Evolutionary conservation across 306 rosid genomes (phyloP).

Genomic region (Acacia crassicarpa): DNA sequence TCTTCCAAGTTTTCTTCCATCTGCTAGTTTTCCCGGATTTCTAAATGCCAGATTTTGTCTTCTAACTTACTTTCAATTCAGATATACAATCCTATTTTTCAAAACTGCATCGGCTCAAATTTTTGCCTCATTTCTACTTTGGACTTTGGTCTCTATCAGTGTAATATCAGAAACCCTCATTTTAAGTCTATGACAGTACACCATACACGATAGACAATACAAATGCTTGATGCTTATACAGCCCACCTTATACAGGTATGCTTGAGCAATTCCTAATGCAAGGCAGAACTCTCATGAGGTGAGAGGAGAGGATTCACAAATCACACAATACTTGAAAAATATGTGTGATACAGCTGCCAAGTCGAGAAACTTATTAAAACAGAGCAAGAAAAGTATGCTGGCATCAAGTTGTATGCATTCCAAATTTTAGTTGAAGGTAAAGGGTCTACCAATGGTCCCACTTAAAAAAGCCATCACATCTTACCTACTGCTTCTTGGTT

Average conservation of each 20-base stretch:
- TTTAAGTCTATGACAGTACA: conserved; percentile 2
- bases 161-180: not conserved
- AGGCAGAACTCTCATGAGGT: not conserved
- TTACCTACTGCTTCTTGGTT: conserved; percentile 94
- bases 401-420: not conserved
- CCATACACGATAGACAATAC: not conserved
- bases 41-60: not conserved
- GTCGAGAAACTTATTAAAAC: not conserved
- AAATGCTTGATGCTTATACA: conserved; percentile 4
- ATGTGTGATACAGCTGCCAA: not conserved
- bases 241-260: conserved; percentile 1
- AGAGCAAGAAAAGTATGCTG: not conserved
- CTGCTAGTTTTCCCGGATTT: not conserved
- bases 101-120: not conserved
- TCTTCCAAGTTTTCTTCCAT: not conserved
- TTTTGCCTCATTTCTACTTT: not conserved
- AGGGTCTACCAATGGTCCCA: not conserved
- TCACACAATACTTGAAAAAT: conserved; percentile 5
- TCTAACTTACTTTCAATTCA: not conserved
- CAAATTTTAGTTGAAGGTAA: not conserved
- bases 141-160: not conserved
- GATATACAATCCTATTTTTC: not conserved
- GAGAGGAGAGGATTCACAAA: not conserved
- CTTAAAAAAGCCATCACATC: conserved; percentile 25
- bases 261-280: not conserved